Percentiles rank a stretch among this genome's conserved stretches.
Evolutionary conservation across 129 eudicot genomes (phyloP).

Genomic region (Logfia minima): DNA sequence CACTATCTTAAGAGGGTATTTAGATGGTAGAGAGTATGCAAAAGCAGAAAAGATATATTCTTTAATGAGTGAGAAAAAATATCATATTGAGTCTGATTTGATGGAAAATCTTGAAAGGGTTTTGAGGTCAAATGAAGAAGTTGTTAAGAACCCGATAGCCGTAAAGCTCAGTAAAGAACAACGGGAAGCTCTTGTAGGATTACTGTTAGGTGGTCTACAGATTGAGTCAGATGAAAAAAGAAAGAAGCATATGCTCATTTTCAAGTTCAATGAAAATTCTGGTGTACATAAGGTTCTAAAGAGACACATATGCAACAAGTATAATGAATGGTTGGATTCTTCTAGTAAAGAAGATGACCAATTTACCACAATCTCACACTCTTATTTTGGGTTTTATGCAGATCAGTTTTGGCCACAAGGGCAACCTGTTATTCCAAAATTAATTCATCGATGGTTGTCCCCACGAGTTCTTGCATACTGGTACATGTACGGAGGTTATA

Average conservation of each 20-base stretch:
- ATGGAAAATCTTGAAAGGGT: slow-evolving; percentile 59
- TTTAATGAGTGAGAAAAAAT: slow-evolving; percentile 70
- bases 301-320: slow-evolving; percentile 55
- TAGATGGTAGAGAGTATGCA: slow-evolving; percentile 43
- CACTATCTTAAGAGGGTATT: slow-evolving; percentile 63
- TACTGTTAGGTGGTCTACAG: slow-evolving; percentile 73
- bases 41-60: slow-evolving; percentile 63
- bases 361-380: slow-evolving; percentile 55
- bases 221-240: slow-evolving; percentile 55
- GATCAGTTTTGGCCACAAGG: slow-evolving; percentile 82
- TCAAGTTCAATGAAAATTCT: slow-evolving; percentile 54
- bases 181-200: slow-evolving; percentile 79
- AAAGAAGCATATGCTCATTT: slow-evolving; percentile 50
- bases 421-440: slow-evolving; percentile 62
- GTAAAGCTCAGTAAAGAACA: slow-evolving; percentile 72
- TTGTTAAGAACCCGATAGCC: slow-evolving; percentile 37
- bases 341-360: slow-evolving; percentile 38
- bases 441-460: slow-evolving; percentile 82
- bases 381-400: slow-evolving; percentile 74
- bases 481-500: slow-evolving; percentile 90
- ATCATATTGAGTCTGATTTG: slow-evolving; percentile 54
- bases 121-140: slow-evolving; percentile 51
- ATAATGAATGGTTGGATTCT: slow-evolving; percentile 70
- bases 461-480: slow-evolving; percentile 96
- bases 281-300: slow-evolving; percentile 53